Evolutionary conservation across 805 yeast genomes (phyloP).

Genomic region (Sungouiozyma ichnusensis): DNA sequence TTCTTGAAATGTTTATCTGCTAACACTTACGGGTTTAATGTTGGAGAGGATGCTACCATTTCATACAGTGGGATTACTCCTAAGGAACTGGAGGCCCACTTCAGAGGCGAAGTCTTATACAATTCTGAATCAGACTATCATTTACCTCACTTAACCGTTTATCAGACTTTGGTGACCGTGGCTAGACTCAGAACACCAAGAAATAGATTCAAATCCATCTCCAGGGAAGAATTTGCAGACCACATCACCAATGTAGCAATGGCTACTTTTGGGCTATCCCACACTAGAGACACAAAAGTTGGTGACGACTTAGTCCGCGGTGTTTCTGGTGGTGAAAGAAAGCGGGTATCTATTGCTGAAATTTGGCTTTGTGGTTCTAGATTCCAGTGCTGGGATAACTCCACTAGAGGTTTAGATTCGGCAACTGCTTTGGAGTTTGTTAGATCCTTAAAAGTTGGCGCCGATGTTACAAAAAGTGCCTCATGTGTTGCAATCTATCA

Average conservation of each 20-base stretch:
- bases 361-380: constrained; percentile 55
- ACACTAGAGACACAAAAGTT: constrained; percentile 49
- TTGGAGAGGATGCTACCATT: constrained; percentile 37
- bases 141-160: constrained; percentile 59
- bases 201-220: constrained; percentile 49
- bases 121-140: constrained; percentile 61
- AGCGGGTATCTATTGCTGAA: constrained; percentile 77
- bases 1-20: constrained; percentile 49
- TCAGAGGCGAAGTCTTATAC: constrained; percentile 60
- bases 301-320: constrained; percentile 57
- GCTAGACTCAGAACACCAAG: constrained; percentile 52
- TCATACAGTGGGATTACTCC: constrained; percentile 48
- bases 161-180: constrained; percentile 53
- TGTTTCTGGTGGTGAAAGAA: constrained; percentile 80
- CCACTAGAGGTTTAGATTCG: constrained; percentile 78
- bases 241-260: constrained; percentile 43
- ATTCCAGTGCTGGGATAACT: constrained; percentile 67
- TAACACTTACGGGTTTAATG: constrained; percentile 48
- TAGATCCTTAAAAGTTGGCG: constrained; percentile 53
- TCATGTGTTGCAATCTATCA: constrained; percentile 63
- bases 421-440: constrained; percentile 74
- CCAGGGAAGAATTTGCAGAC: constrained; percentile 43
- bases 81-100: constrained; percentile 39
- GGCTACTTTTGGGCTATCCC: constrained; percentile 52
- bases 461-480: constrained; percentile 41